Percentiles rank a stretch among this genome's conserved stretches.
Evolutionary conservation across 192 early-diverging fungal species (phyloP).

Genomic region (Martensiomyces pterosporus): DNA sequence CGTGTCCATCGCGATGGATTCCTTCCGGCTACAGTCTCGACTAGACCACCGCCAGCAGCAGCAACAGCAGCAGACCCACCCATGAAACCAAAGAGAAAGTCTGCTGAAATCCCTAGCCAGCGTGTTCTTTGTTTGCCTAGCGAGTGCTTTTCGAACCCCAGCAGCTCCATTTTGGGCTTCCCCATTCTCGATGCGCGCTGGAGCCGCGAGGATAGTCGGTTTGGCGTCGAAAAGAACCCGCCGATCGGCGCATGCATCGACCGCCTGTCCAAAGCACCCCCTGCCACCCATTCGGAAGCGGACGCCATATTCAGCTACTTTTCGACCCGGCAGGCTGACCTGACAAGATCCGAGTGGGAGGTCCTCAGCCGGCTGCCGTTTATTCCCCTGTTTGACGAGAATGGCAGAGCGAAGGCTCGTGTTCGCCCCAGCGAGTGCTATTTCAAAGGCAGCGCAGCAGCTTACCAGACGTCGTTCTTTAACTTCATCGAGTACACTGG

Average conservation of each 20-base stretch:
- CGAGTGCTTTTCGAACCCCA: constrained; percentile 62
- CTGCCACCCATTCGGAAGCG: constrained; percentile 39
- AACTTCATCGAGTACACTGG: constrained; percentile 67
- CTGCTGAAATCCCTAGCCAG: not conserved
- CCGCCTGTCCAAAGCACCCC: constrained; percentile 29
- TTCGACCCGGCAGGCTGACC: constrained; percentile 57
- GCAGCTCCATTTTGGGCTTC: constrained; percentile 62
- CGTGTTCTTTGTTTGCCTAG: constrained; percentile 50
- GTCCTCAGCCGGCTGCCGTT: constrained; percentile 53
- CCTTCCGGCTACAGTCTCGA: not conserved
- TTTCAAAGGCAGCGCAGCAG: constrained; percentile 51
- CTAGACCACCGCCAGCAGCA: too few species aligned
- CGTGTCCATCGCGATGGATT: not conserved
- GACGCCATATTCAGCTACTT: constrained; percentile 64
- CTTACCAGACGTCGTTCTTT: constrained; percentile 45
- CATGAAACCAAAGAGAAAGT: not conserved
- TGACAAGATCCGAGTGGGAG: constrained; percentile 55
- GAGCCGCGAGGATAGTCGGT: constrained; percentile 49
- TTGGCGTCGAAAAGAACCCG: constrained; percentile 66
- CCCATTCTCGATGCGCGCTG: constrained; percentile 57
- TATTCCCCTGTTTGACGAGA: constrained; percentile 54
- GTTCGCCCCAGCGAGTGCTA: constrained; percentile 51
- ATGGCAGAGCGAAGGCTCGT: constrained; percentile 3
- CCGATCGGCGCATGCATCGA: constrained; percentile 28
- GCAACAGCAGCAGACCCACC: not conserved